phyloP scores from a whole-genome alignment of 2,329 filamentous ascomycete genomes.

The Colletotrichum shisoi region DNA sequence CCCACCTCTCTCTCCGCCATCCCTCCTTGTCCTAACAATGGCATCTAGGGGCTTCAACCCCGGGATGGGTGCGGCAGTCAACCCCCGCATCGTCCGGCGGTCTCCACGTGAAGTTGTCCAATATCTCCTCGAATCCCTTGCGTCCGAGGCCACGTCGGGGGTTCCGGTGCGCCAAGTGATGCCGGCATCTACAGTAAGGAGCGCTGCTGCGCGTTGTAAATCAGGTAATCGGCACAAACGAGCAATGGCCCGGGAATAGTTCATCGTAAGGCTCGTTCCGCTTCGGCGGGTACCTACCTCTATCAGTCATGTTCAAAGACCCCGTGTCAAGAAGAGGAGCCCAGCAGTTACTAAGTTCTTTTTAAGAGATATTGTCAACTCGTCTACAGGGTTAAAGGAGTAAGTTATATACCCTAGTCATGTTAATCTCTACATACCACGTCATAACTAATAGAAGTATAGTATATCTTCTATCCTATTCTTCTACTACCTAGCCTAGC shows the following conservation, averaged over 20 bases:
- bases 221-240: neutral
- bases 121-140: conserved; percentile 16
- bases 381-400: no score
- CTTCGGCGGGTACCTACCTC: no score
- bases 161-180: neutral
- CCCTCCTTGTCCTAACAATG: neutral
- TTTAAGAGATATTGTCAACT: no score
- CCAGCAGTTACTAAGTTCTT: no score
- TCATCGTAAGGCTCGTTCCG: neutral
- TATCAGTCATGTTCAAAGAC: no score
- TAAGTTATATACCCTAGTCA: no score
- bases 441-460: no score
- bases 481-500: no score
- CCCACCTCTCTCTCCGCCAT: neutral
- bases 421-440: no score
- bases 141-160: neutral
- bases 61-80: neutral
- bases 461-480: no score
- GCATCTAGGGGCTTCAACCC: neutral
- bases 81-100: conserved; percentile 14
- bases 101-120: neutral
- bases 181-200: neutral
- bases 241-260: neutral
- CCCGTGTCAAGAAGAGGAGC: neutral
- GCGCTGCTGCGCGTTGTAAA: neutral